Evolutionary conservation across 148 eudicot genomes (phyloP).

Genomic region (Rhododendron molle): DNA sequence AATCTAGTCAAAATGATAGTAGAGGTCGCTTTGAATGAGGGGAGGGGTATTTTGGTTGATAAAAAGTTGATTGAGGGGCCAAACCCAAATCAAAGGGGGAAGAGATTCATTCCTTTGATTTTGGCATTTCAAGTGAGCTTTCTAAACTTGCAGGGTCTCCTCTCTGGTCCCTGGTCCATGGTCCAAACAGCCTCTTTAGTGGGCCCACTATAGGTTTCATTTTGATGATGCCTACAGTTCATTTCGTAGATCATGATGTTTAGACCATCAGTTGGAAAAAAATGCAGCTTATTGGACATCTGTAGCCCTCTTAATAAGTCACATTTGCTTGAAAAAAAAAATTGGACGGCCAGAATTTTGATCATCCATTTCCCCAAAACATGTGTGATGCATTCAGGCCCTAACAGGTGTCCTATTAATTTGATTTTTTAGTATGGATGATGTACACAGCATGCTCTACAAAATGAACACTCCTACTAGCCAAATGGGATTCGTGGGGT

Average conservation of each 20-base stretch:
- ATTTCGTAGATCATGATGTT: neutral
- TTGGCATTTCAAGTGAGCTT: slow-evolving; percentile 63
- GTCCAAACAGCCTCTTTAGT: neutral
- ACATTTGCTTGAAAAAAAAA: neutral
- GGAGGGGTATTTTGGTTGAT: slow-evolving; percentile 66
- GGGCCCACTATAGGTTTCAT: neutral
- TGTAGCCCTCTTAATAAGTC: neutral
- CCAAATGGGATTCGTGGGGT: neutral
- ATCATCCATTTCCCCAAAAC: neutral
- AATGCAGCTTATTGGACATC: neutral
- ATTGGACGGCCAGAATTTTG: neutral
- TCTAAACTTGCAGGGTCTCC: slow-evolving; percentile 2
- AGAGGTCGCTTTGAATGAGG: slow-evolving; percentile 56
- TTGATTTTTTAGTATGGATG: neutral
- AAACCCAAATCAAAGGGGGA: slow-evolving; percentile 71
- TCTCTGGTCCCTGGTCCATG: neutral
- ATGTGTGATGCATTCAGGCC: neutral
- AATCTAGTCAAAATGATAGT: slow-evolving; percentile 61
- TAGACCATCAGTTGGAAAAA: neutral
- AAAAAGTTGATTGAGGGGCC: slow-evolving; percentile 87
- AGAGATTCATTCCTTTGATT: slow-evolving; percentile 66
- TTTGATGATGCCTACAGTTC: neutral
- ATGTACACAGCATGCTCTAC: neutral
- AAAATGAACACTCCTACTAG: neutral
- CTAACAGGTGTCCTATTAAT: neutral